These are phyloP conservation scores for Vitis hybrid DNA, from an alignment of 177 flowering plant genomes.

Conservation along the genomic window DNA sequence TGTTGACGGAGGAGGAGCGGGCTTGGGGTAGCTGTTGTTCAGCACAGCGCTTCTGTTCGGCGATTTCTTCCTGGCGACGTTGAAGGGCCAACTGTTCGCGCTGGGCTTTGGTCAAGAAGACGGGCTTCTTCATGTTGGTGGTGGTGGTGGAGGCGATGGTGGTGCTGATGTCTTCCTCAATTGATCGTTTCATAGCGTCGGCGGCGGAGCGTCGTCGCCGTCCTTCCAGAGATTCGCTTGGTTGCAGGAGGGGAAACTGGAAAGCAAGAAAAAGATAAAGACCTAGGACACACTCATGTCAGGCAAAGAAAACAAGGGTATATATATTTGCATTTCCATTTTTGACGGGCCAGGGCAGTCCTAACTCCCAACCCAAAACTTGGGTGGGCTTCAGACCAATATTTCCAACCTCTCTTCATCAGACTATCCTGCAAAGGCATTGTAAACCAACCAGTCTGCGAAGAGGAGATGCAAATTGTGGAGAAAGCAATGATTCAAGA, in stretches of 20 bases:
- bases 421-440: too few species aligned
- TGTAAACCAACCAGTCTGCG: too few species aligned
- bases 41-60: conserved; percentile 47
- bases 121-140: conserved; percentile 39
- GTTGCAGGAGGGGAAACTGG: conserved; percentile 26
- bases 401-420: too few species aligned
- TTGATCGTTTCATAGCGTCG: conserved; percentile 28
- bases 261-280: not conserved
- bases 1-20: conserved; percentile 3
- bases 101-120: conserved; percentile 71
- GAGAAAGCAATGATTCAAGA: too few species aligned
- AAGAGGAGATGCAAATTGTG: too few species aligned
- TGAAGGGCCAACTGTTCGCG: conserved; percentile 76
- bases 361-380: too few species aligned
- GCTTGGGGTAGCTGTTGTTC: conserved; percentile 19
- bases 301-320: too few species aligned
- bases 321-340: too few species aligned
- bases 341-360: too few species aligned
- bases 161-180: conserved; percentile 27
- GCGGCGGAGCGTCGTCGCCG: not conserved
- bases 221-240: conserved; percentile 18
- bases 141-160: conserved; percentile 7
- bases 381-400: too few species aligned
- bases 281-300: not conserved
- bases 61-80: conserved; percentile 64